Conservation (phyloP, 225 moss, liverwort and hornwort genomes). For the Polytrichum commune region DNA sequence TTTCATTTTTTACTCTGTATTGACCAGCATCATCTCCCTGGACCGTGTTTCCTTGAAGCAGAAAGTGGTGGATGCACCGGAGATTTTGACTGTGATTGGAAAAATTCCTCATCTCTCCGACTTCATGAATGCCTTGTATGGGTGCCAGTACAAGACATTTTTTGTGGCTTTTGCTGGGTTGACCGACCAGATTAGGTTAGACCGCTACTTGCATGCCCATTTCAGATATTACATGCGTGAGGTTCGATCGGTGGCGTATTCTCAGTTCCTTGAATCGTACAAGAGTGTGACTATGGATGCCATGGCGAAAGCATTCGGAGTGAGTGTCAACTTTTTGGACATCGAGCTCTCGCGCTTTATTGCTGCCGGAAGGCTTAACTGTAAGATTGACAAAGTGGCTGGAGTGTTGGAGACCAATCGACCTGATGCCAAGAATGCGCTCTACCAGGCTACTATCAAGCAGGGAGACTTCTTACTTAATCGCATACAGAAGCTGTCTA, state of each 20-base stretch:
- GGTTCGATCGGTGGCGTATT: constrained; percentile 90
- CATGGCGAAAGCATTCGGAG: constrained; percentile 96
- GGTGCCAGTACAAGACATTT: constrained; percentile 92
- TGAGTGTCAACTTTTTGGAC: constrained; percentile 87
- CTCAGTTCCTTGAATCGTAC: constrained; percentile 95
- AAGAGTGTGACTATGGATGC: constrained; percentile 99
- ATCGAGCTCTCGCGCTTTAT: constrained; percentile 93
- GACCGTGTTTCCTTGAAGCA: constrained; percentile 93
- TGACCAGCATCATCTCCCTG: constrained; percentile 93
- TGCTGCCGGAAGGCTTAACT: constrained; percentile 91
- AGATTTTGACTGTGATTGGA: constrained; percentile 93
- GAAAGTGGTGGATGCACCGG: constrained; percentile 99
- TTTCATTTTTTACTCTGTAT: constrained; percentile 93
- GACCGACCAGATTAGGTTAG: constrained; percentile 84
- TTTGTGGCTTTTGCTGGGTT: constrained; percentile 96
- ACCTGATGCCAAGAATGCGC: constrained; percentile 95
- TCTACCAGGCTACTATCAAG: constrained; percentile 96
- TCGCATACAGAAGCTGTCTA: constrained; percentile 97
- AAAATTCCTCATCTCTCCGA: constrained; percentile 86
- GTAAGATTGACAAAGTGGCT: constrained; percentile 99
- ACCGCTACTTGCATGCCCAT: constrained; percentile 86
- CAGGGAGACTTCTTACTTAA: constrained; percentile 98
- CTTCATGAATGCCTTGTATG: constrained; percentile 88
- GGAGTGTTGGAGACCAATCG: constrained; percentile 95
- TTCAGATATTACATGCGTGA: constrained; percentile 99